Conservation (phyloP, 768 basidiomycete genomes). For the Collybia sp. region DNA sequence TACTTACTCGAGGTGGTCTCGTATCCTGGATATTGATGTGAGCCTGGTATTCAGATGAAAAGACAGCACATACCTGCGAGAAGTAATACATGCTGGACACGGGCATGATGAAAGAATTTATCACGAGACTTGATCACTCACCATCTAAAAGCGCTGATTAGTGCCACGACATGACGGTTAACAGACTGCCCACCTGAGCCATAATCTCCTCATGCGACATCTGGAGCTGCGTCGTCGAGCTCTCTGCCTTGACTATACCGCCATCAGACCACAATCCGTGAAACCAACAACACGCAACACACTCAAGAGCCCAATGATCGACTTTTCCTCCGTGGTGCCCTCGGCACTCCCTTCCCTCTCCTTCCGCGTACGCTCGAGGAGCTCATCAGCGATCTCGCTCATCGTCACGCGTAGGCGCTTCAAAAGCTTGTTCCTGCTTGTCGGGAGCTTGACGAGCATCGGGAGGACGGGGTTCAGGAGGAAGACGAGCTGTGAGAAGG, state of each 20-base stretch:
- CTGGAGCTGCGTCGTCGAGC: constrained; percentile 19
- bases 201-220: constrained; percentile 32
- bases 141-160: constrained; percentile 3
- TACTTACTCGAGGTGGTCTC: constrained; percentile 48
- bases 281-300: constrained; percentile 2
- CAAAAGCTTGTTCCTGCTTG: constrained; percentile 22
- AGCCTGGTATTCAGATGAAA: no score
- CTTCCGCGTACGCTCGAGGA: constrained; percentile 30
- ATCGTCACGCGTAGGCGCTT: constrained; percentile 26
- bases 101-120: neutral
- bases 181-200: constrained; percentile 29
- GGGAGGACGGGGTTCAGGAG: constrained; percentile 34
- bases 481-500: constrained; percentile 24
- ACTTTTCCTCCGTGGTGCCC: constrained; percentile 28
- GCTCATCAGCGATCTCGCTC: constrained; percentile 30
- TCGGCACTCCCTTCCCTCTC: constrained; percentile 21
- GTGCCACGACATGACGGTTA: no score
- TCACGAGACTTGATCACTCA: constrained; percentile 1
- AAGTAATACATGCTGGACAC: constrained; percentile 27
- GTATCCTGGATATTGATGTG: no score
- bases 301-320: constrained; percentile 35
- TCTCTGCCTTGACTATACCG: constrained; percentile 30
- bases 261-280: neutral
- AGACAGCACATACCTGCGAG: no score
- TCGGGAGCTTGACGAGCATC: constrained; percentile 28